Evolutionary conservation across 306 rosid genomes (phyloP), one percentile per base, ranked within the genome.

Genomic region (Ammopiptanthus mongolicus): DNA sequence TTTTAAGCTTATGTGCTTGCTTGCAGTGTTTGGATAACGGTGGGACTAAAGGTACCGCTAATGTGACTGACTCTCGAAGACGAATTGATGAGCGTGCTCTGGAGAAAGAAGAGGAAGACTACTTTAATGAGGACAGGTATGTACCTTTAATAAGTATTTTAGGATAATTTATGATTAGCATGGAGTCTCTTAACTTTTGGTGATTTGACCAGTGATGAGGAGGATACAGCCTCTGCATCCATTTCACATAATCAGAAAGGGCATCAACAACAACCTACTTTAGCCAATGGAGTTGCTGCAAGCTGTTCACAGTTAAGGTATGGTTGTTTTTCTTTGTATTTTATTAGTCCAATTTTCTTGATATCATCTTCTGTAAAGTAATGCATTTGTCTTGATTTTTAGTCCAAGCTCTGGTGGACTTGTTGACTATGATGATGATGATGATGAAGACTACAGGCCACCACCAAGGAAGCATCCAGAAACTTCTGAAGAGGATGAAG

Each of bases 401-500:
- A 81, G 91, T 85, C 83, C 89, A 37, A 92, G 89, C 75, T 77
- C 97, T 76, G 89, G 88, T 71, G 96, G 93, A 80, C 88, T 95
- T 66, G 97, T 95, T 60, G 98, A 95, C 78, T 95, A 95, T 74
- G 98, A 88, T 61, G 97, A 94, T 15, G 98, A 94, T 33, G 98
- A 94, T 11, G 97, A 94, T 36, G 95, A 88, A 70, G 91, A 90
- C 79, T 91, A 95, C 80, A 87, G 62, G 52, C 98, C 97, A 78
- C 97, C 98, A 0, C 91, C 87, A 57, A 88, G 76, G 87, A 95
- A 91, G 84, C 91, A 85, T 63, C 81, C 86, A 8, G 91, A 79
- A 17, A 58, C 80, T 46, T 70, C 84, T 11, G 96, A 91, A 50
- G 97, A 91, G 74, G 96, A 87, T 77, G 97, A 95, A 77, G 93